Evolutionary conservation across 495 filamentous ascomycete species (phyloP).

Genomic region (Neurospora sp.): DNA sequence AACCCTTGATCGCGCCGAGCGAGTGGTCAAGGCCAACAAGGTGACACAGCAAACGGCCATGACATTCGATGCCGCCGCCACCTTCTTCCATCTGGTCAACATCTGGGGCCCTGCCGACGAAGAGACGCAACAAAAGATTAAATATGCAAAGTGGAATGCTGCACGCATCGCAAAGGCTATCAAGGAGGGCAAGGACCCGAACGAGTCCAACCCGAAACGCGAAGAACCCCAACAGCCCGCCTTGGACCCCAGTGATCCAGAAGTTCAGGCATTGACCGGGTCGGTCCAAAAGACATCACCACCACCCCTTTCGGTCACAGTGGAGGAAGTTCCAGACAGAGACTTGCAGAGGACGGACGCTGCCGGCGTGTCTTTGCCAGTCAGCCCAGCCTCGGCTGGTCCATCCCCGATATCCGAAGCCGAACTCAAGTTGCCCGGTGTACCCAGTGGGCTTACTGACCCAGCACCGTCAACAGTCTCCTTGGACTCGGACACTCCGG

Average conservation of each 20-base stretch:
- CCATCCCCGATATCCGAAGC: slow-evolving; percentile 32
- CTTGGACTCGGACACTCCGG: slow-evolving; percentile 14
- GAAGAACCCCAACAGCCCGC: slow-evolving; percentile 34
- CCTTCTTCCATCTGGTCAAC: slow-evolving; percentile 78
- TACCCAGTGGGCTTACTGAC: slow-evolving; percentile 20
- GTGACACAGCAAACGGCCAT: slow-evolving; percentile 90
- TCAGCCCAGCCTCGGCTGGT: slow-evolving; percentile 25
- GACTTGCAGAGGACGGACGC: slow-evolving; percentile 21
- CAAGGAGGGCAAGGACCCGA: slow-evolving; percentile 86
- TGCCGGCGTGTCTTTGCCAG: slow-evolving; percentile 26
- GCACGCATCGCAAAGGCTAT: slow-evolving; percentile 82
- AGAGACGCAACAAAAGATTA: slow-evolving; percentile 78
- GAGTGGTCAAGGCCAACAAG: slow-evolving; percentile 70
- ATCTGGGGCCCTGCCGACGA: slow-evolving; percentile 69
- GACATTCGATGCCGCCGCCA: slow-evolving; percentile 83
- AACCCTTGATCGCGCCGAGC: slow-evolving; percentile 74
- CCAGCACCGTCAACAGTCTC: slow-evolving; percentile 16
- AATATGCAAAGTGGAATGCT: slow-evolving; percentile 94
- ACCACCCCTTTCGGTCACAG: slow-evolving; percentile 43
- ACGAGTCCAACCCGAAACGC: slow-evolving; percentile 68
- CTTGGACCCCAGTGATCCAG: slow-evolving; percentile 51
- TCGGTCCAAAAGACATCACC: slow-evolving; percentile 14
- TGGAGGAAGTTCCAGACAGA: slow-evolving; percentile 45
- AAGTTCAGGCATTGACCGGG: slow-evolving; percentile 44
- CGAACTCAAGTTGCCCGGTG: slow-evolving; percentile 19